phyloP scores from a whole-genome alignment of 768 basidiomycete genomes.

The Macrocybe gigantea region DNA sequence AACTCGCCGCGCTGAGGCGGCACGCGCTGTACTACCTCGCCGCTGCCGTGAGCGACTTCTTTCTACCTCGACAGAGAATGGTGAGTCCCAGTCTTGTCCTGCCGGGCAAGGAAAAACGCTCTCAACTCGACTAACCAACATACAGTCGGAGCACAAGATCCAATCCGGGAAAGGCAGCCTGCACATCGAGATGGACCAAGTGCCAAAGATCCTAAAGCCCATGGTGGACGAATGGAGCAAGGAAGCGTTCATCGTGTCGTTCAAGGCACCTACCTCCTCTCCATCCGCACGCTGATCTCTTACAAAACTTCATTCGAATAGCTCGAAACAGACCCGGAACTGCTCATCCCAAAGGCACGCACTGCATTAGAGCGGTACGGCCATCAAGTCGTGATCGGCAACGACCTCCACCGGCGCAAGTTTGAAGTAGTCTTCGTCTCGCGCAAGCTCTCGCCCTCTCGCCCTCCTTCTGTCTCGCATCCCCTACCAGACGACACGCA shows the following conservation, averaged over 20 bases:
- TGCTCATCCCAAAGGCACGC: constrained; percentile 89
- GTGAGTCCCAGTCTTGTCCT: constrained; percentile 37
- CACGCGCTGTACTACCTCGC: constrained; percentile 93
- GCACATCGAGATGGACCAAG: constrained; percentile 97
- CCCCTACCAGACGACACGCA: constrained; percentile 4
- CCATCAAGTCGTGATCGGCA: constrained; percentile 96
- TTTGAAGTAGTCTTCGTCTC: constrained; percentile 91
- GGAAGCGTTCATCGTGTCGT: constrained; percentile 85
- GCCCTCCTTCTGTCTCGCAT: constrained; percentile 8
- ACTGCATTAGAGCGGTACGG: constrained; percentile 89
- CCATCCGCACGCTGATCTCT: not conserved
- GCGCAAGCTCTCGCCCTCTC: constrained; percentile 24
- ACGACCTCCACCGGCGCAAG: constrained; percentile 89
- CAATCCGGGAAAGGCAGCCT: constrained; percentile 94
- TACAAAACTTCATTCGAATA: constrained; percentile 21
- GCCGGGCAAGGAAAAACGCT: too few species aligned
- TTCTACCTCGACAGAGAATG: constrained; percentile 87
- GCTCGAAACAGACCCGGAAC: constrained; percentile 85
- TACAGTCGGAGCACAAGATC: constrained; percentile 94
- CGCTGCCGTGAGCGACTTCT: constrained; percentile 97
- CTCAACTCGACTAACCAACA: not conserved
- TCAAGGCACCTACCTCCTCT: constrained; percentile 64
- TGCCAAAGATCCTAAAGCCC: constrained; percentile 92
- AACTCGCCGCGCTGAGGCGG: constrained; percentile 63
- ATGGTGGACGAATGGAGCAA: constrained; percentile 92